These are phyloP conservation scores for Ehretia macrophylla DNA, from an alignment of 257 asterid genomes.

Conservation along the genomic window DNA sequence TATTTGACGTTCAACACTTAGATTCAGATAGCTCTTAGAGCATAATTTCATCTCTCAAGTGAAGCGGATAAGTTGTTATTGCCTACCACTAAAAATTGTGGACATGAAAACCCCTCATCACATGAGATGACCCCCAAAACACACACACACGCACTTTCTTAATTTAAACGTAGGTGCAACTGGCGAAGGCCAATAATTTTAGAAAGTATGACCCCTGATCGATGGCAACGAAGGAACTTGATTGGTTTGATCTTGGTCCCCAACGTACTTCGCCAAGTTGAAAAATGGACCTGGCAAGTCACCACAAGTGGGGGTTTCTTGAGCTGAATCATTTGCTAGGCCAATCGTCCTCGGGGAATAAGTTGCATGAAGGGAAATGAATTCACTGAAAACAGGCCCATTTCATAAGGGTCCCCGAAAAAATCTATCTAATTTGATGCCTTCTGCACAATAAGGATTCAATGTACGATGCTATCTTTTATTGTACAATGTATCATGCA, in stretches of 20 bases:
- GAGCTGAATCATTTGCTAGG: not conserved
- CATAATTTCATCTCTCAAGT: not conserved
- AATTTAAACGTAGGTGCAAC: too few species aligned
- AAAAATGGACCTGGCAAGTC: not conserved
- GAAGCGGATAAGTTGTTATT: not conserved
- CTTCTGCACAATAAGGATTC: not conserved
- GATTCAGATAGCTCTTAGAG: too few species aligned
- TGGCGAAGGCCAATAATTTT: not conserved
- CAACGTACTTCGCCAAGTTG: not conserved
- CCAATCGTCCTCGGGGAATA: not conserved
- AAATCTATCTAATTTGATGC: not conserved
- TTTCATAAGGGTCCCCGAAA: not conserved
- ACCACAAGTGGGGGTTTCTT: not conserved
- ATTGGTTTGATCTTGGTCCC: not conserved
- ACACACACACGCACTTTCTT: not conserved
- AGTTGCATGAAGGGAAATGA: not conserved
- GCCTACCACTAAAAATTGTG: conserved; percentile 11
- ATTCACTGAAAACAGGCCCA: not conserved
- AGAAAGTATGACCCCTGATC: too few species aligned
- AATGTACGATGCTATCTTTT: not conserved
- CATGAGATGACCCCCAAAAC: conserved; percentile 16
- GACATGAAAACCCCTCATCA: conserved; percentile 23
- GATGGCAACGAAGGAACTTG: not conserved
- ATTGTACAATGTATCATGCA: not conserved
- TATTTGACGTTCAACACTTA: too few species aligned